These are phyloP conservation scores for Carex parvula DNA, from an alignment of 176 grass and related monocot genomes.

Conservation along the genomic window DNA sequence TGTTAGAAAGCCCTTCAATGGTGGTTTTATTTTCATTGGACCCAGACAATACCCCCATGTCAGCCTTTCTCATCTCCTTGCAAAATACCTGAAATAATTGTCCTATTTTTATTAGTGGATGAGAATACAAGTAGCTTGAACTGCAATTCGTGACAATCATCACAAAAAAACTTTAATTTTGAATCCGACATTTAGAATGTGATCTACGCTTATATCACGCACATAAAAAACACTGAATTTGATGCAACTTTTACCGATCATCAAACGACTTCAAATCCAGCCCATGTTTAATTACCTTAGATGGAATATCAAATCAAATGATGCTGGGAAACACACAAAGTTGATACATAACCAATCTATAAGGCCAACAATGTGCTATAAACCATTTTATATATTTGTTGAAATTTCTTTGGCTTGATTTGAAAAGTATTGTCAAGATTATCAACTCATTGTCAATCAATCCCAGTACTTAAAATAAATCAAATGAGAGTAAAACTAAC, in stretches of 20 bases:
- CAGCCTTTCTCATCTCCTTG: slow-evolving; percentile 82
- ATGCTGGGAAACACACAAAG: neutral
- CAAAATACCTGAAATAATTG: slow-evolving; percentile 57
- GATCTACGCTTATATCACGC: neutral
- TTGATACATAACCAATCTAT: neutral
- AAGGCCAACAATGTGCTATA: neutral
- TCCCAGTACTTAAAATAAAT: neutral
- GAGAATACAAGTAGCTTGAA: neutral
- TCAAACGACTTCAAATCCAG: neutral
- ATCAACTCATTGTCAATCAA: neutral
- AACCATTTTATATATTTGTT: neutral
- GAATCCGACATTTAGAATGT: neutral
- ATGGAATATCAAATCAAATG: neutral
- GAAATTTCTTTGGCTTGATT: neutral
- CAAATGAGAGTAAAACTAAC: neutral
- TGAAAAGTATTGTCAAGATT: neutral
- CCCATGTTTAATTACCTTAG: neutral
- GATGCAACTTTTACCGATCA: neutral
- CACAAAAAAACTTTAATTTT: neutral
- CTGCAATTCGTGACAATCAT: neutral
- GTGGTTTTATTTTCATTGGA: slow-evolving; percentile 29
- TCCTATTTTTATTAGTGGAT: neutral
- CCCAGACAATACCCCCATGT: slow-evolving; percentile 31
- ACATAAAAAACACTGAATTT: neutral
- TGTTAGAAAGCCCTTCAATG: slow-evolving; percentile 7